These are phyloP conservation scores for Pseudogymnoascus verrucosus DNA, from an alignment of 2,329 filamentous ascomycete species.

Conservation along the genomic window DNA sequence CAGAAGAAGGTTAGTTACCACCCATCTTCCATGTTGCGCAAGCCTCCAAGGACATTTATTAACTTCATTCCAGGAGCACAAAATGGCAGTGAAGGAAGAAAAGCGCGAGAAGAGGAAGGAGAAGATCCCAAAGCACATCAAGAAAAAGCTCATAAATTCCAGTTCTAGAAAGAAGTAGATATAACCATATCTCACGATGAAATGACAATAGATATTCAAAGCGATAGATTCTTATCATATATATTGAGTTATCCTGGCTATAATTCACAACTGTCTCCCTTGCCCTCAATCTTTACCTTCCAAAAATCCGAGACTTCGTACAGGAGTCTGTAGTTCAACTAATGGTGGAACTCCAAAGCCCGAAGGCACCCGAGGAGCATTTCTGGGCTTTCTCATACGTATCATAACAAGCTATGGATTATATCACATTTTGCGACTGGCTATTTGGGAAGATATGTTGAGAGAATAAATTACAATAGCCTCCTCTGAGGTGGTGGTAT, in stretches of 20 bases:
- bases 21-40: not conserved
- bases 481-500: conserved; percentile 7
- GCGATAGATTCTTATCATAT: not conserved
- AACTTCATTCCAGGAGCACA: conserved; percentile 51
- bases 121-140: conserved; percentile 94
- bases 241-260: not conserved
- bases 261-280: not conserved
- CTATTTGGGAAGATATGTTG: not conserved
- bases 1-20: conserved; percentile 57
- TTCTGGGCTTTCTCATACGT: not conserved
- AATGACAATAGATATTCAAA: conserved; percentile 8
- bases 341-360: not conserved
- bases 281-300: not conserved
- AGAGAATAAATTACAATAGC: conserved; percentile 7
- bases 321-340: not conserved
- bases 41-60: conserved; percentile 14
- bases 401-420: not conserved
- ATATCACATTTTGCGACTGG: not conserved
- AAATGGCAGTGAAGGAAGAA: conserved; percentile 86
- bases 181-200: conserved; percentile 22
- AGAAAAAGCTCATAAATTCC: conserved; percentile 73
- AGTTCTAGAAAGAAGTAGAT: conserved; percentile 54
- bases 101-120: conserved; percentile 88
- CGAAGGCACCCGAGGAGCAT: too few relatives aligned
- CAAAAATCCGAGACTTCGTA: not conserved